Evolutionary conservation across 345 rosid genomes (phyloP), one percentile per base, ranked within the genome.

Genomic region (Euphorbia lathyris): DNA sequence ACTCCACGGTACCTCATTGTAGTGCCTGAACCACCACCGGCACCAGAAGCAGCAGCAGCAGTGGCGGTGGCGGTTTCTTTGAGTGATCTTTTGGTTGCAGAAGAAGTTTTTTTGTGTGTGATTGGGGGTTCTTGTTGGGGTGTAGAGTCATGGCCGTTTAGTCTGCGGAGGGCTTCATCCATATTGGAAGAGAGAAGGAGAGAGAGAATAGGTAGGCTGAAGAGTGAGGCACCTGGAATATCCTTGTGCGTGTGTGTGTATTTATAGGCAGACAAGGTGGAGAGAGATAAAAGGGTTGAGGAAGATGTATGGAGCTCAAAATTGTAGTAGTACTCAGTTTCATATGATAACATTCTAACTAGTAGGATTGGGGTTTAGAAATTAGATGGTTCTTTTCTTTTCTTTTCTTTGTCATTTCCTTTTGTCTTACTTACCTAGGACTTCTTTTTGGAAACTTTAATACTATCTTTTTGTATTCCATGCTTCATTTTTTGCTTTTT

Each of bases 1-100:
- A 95, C 99, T 0, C 99, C 99, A 5, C 99, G 98, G 89, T 92
- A 95, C 80, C 96, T 80, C 64, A 85, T 85, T 58, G 82, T 77
- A 11, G 77, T 60, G 20, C 61, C 76, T 4, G 74, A 19, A 19
- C 58, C 64, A 14, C 12, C 43, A 22, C 53, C 55, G 10, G 82
- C 82, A 22, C 58, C 77, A 9, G 72, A 19, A 19, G 53, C 68
- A n/a, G n/a, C n/a, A n/a, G n/a, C n/a, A n/a, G n/a, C n/a, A n/a
- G n/a, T n/a, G 19, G 12, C 34, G 22, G 43, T 58, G 8, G 83
- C 82, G 25, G 58, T 52, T 8, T 82, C 78, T 64, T 78, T 84
- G 50, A 80, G 58, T 5, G 83, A 16, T 47, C 81, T 77, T 34
- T 85, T 87, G 72, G 78, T 45, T 14, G 67, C 17, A 2, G 51